Evolutionary conservation across 2,329 filamentous ascomycete species (phyloP), one percentile per base, ranked within the genome.

Genomic region (Neofusicoccum sp.): DNA sequence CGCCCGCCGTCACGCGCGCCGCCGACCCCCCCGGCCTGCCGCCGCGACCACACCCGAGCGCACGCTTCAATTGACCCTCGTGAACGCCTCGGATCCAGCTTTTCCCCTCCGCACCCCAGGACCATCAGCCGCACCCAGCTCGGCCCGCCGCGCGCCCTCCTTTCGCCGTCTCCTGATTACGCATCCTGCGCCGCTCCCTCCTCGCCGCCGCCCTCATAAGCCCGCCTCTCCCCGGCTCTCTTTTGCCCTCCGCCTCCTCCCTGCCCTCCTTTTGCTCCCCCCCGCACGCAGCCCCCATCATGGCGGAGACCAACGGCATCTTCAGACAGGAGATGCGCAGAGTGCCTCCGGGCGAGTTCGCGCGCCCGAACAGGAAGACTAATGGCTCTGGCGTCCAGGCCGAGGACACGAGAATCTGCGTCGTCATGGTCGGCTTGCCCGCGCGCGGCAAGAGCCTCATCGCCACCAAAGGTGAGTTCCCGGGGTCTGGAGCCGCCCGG

Each of bases 391-490:
- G 88, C 71, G 84, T 93, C 66, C 89, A 96, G 90, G 90, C 90
- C 69, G 93, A 98, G 81, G 92, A 97, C 77, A 93, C 91, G 63
- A 91, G 90, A 76, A 96, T 99, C 80, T 98, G 93, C 76, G 93
- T 99, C 65, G 92, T 99, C 70, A 98, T 99, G 95, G 95, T 99
- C 63, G 95, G 95, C 67, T 83, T 99, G 73, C 95, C 95, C 60
- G 95, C 95, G 63, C 84, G 95, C 68, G 95, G 95, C 71, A 99
- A 99, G 84, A 96, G 91, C 80, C 86, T 96, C 76, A 98, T 99
- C 74, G 93, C 95, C 67, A 92, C 96, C 72, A 97, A 97, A 85
- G 92, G 93, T 95, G 81, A 71, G 80, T 74, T 61, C n/a, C 34
- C 33, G 56, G 31, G 43, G 57, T 48, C 34, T 31, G 34, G 57